These are phyloP conservation scores for Hymenoscyphus fraxineus DNA, from an alignment of 2,329 filamentous ascomycete species.

Conservation along the genomic window DNA sequence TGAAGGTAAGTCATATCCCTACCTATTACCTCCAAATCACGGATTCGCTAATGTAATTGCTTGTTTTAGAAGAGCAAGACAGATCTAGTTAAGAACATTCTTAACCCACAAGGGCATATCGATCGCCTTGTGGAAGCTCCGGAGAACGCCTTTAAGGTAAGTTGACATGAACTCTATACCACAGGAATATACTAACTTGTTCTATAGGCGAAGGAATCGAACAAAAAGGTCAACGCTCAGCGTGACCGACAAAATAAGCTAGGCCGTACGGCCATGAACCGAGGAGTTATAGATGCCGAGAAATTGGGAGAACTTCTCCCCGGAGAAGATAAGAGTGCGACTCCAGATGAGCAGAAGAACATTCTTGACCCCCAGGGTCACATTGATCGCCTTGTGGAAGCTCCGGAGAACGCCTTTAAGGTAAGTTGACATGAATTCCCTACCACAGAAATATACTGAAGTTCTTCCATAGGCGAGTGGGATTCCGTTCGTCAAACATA, in stretches of 20 bases:
- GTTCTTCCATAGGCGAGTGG: slow-evolving; percentile 18
- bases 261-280: slow-evolving; percentile 20
- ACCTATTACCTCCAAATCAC: background rate
- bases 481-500: no score
- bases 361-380: slow-evolving; percentile 23
- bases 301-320: no score
- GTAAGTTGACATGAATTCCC: slow-evolving; percentile 19
- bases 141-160: slow-evolving; percentile 22
- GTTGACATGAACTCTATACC: slow-evolving; percentile 3
- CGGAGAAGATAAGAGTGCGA: no score
- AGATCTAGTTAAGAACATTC: slow-evolving; percentile 5
- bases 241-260: slow-evolving; percentile 28
- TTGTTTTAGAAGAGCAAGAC: slow-evolving; percentile 24
- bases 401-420: slow-evolving; percentile 20
- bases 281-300: background rate
- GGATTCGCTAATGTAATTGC: slow-evolving; percentile 6
- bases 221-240: slow-evolving; percentile 29
- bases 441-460: background rate
- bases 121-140: slow-evolving; percentile 27
- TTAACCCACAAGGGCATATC: slow-evolving; percentile 23
- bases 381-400: slow-evolving; percentile 23
- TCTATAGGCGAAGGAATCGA: slow-evolving; percentile 26
- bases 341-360: slow-evolving; percentile 13
- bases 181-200: background rate
- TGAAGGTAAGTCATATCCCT: slow-evolving; percentile 15